A percentile compares a stretch with the other conserved stretches of the same genome.
phyloP scores from a whole-genome alignment of 1,284 basidiomycete genomes.

The Cutaneotrichosporon dermatis region DNA sequence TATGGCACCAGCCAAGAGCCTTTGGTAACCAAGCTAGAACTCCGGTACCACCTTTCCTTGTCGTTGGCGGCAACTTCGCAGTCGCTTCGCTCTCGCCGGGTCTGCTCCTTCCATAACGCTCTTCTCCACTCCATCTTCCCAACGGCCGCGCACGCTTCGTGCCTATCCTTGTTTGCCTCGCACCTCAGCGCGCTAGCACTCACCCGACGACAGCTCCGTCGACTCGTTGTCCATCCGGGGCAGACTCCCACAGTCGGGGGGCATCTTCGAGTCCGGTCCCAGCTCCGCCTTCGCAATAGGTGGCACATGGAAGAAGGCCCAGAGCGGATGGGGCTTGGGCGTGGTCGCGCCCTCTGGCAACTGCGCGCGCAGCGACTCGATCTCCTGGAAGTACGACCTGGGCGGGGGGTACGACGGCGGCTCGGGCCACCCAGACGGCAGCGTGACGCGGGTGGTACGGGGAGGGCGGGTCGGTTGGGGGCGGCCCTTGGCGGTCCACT shows the following conservation, averaged over 20 bases:
- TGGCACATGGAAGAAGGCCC: constrained; percentile 47
- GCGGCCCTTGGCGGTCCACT: constrained; percentile 35
- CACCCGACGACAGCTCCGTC: constrained; percentile 31
- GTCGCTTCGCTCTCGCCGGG: too few relatives aligned
- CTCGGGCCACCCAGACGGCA: constrained; percentile 39
- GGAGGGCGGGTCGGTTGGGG: constrained; percentile 36
- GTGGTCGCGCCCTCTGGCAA: background rate
- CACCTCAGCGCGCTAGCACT: constrained; percentile 11
- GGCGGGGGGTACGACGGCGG: constrained; percentile 36
- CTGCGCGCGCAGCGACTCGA: constrained; percentile 19
- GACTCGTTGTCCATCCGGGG: constrained; percentile 25
- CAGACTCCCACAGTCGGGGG: constrained; percentile 31
- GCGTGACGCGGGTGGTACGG: constrained; percentile 28
- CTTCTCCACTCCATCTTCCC: too few relatives aligned
- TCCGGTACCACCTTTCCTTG: too few relatives aligned
- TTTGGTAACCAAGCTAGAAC: too few relatives aligned
- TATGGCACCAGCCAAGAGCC: too few relatives aligned
- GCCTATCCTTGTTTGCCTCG: too few relatives aligned
- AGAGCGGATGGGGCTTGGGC: constrained; percentile 40
- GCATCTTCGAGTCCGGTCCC: constrained; percentile 7
- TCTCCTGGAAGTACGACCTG: constrained; percentile 24
- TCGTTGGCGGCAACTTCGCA: too few relatives aligned
- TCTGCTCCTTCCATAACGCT: too few relatives aligned
- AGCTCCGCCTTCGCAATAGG: constrained; percentile 12
- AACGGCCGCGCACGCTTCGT: too few relatives aligned